A percentile compares a stretch with the other conserved stretches of the same genome.
Evolutionary conservation across 2,329 filamentous ascomycete genomes (phyloP).

Genomic region (Cryphonectria japonica): DNA sequence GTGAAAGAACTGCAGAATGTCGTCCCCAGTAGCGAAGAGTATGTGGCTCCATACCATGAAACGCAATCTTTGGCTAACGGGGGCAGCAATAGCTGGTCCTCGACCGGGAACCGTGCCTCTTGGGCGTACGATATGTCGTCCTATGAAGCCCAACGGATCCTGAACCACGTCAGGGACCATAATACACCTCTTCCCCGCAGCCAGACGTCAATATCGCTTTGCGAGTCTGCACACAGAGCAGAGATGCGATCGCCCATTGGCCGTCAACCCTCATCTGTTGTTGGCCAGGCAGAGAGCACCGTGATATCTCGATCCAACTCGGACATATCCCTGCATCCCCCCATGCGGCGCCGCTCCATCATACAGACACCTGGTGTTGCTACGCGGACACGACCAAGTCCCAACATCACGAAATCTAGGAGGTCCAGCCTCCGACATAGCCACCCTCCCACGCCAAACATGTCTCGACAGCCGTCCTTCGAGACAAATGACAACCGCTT

Average conservation of each 20-base stretch:
- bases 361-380: slow-evolving; percentile 55
- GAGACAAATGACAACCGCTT: slow-evolving; percentile 42
- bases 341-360: slow-evolving; percentile 52
- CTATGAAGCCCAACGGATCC: slow-evolving; percentile 50
- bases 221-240: slow-evolving; percentile 34
- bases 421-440: slow-evolving; percentile 44
- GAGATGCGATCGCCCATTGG: slow-evolving; percentile 41
- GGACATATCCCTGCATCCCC: slow-evolving; percentile 52
- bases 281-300: slow-evolving; percentile 35
- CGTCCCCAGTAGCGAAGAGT: slow-evolving; percentile 36
- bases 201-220: slow-evolving; percentile 14
- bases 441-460: slow-evolving; percentile 42
- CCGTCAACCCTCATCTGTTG: slow-evolving; percentile 42
- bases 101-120: slow-evolving; percentile 42
- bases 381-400: slow-evolving; percentile 42
- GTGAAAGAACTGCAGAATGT: slow-evolving; percentile 38
- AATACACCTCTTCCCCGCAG: slow-evolving; percentile 15
- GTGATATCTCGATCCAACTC: slow-evolving; percentile 48
- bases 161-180: slow-evolving; percentile 44
- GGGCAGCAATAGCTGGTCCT: slow-evolving; percentile 37
- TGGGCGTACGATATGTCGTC: slow-evolving; percentile 49
- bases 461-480: slow-evolving; percentile 45
- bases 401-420: slow-evolving; percentile 33
- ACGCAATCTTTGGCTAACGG: neutral
- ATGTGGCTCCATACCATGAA: slow-evolving; percentile 14